Evolutionary conservation across 441 rosid species (phyloP), one percentile per base, ranked within the genome.

Genomic region (Euphorbia neoarborescens): DNA sequence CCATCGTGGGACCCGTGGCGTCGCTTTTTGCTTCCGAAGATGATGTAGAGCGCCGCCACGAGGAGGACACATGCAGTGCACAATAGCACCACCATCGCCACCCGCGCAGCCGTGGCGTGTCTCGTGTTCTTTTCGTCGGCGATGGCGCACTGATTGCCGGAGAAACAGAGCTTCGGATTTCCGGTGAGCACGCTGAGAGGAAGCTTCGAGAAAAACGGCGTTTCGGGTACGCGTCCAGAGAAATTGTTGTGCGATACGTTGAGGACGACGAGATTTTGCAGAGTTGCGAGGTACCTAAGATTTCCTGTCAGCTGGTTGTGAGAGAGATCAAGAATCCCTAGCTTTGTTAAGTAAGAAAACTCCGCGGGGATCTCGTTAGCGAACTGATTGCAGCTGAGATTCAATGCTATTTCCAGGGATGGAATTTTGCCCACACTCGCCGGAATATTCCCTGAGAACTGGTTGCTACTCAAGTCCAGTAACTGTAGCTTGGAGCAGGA

Each of bases 191-290:
- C 89, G 83, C 88, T 85, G 74, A 85, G 85, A 2, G 98, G 98
- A 19, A 93, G 90, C 81, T 77, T 87, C 24, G 89, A 65, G 80
- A 93, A 93, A 79, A 92, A 90, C 28, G 90, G 87, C 5, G 89
- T 89, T 71, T 89, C 86, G 0, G 98, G 98, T 20, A 88, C 83
- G 51, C 82, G 83, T 9, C 97, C 96, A 1, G 92, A 81, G 80
- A 92, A 88, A 53, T 87, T 78, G 71, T 92, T 92, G 82, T 84
- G 87, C 0, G 98, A 92, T 48, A 92, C 82, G 71, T 90, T 90
- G 71, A 90, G 90, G 20, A 87, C 81, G 50, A 90, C 94, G 65
- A 92, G 97, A 73, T 93, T 93, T 78, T 85, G 91, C 80, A 93
- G 56, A 57, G 81, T 81, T 27, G 84, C 80, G 46, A 93, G 88